These are phyloP conservation scores for Capsicum baccatum DNA, from an alignment of 257 asterid genomes.

Conservation along the genomic window DNA sequence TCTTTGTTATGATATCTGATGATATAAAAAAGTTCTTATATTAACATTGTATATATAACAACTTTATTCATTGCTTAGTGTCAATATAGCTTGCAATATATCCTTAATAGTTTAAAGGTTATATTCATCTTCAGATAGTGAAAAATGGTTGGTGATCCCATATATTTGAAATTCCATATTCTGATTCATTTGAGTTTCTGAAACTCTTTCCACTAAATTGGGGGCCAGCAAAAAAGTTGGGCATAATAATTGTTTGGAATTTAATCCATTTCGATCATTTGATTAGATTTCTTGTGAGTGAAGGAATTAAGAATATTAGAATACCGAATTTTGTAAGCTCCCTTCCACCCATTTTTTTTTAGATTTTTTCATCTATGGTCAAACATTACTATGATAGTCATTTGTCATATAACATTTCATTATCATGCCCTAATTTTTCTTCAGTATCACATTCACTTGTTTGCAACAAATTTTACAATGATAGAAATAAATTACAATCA, in stretches of 20 bases:
- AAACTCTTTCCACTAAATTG: conserved; percentile 44
- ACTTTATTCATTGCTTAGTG: conserved; percentile 30
- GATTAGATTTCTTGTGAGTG: conserved; percentile 9
- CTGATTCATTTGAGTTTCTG: conserved; percentile 38
- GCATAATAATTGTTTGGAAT: conserved; percentile 41
- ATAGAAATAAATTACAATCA: too few relatives aligned
- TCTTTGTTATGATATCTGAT: background rate
- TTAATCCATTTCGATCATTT: conserved; percentile 31
- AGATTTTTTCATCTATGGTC: background rate
- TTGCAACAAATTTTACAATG: too few relatives aligned
- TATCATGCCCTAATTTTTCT: too few relatives aligned
- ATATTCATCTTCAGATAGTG: background rate
- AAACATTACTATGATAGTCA: too few relatives aligned
- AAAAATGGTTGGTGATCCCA: conserved; percentile 1
- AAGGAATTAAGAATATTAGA: background rate
- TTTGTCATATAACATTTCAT: too few relatives aligned
- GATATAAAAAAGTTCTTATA: background rate
- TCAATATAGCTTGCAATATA: conserved; percentile 34
- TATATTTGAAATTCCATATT: background rate
- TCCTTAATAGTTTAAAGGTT: conserved; percentile 35
- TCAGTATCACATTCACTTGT: too few relatives aligned
- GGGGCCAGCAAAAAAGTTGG: conserved; percentile 43
- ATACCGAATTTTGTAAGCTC: background rate
- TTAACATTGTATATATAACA: background rate
- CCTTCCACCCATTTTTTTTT: background rate